Base-by-base conservation (phyloP, 306 rosid species). In the Rosa multiflora region DNA sequence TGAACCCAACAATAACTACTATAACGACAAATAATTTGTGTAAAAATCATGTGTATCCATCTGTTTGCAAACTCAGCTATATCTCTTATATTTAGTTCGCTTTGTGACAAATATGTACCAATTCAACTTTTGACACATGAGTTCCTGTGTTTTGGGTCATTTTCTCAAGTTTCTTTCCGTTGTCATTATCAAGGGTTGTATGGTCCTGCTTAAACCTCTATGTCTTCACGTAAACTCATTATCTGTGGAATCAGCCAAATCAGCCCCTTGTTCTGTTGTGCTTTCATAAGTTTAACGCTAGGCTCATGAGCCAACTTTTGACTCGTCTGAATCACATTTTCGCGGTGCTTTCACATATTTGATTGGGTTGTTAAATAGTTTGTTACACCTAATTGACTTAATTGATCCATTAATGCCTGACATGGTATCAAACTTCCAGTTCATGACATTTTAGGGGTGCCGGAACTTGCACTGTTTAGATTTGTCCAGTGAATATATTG, bases 101-200 rank as follows among this genome's bases (percentile, higher is more conserved):
- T 39, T 5, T 73, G 20, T 53, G 17, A 53, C 35, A 37, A 3
- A 73, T 10, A 53, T 17, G 21, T 14, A 37, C 10, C 20, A 39
- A 35, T 66, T 66, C 47, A 66, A 37, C 42, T 5, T 12, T 78
- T 80, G 72, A 80, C 85, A 15, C 76, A 39, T 29, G 78, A 82
- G 69, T 55, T 80, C 20, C 49, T 59, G 5, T 10, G 35, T 47
- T 35, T 13, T 48, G 32, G 48, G 74, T 61, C 70, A 76, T 72
- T 40, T 61, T 84, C 64, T 52, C n/a, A 76, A 11, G 44, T 37
- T 46, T 67, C 46, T 32, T 72, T 72, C 17, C 2, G 46, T 72
- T 32, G 3, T 35, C 76, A 52, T 18, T 29, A 17, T 72, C 44
- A n/a, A 10, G 56, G 42, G 10, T 17, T 12, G 20, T 39, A 42